phyloP scores from a whole-genome alignment of 164 flowering plant species.

The Berberis thunbergii region DNA sequence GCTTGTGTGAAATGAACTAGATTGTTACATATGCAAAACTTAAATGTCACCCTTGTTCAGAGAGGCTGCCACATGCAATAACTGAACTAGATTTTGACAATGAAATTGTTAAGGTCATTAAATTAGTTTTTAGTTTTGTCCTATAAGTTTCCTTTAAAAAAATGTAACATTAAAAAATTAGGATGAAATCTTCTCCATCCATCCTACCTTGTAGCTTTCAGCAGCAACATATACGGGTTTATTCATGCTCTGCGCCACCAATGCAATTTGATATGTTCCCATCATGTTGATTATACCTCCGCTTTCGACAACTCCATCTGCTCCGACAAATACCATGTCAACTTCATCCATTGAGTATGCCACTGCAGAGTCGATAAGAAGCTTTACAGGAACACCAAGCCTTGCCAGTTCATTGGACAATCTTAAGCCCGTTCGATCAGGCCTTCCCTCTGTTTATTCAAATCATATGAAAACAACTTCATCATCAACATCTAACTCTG shows the following conservation, averaged over 20 bases:
- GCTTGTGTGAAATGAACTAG: too few relatives aligned
- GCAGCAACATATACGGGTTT: slow-evolving; percentile 98
- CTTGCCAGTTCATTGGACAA: slow-evolving; percentile 84
- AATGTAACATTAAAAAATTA: too few relatives aligned
- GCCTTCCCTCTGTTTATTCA: slow-evolving; percentile 80
- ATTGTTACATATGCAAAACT: too few relatives aligned
- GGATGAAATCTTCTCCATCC: too few relatives aligned
- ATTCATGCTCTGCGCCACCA: slow-evolving; percentile 90
- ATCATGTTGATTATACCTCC: slow-evolving; percentile 98
- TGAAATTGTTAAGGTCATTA: too few relatives aligned
- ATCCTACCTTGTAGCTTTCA: slow-evolving; percentile 83
- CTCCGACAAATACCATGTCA: slow-evolving; percentile 95
- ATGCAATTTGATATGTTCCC: slow-evolving; percentile 94
- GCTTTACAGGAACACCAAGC: slow-evolving; percentile 93
- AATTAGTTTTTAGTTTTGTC: too few relatives aligned
- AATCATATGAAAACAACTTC: background rate
- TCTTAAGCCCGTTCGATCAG: slow-evolving; percentile 79
- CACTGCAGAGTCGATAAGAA: slow-evolving; percentile 89
- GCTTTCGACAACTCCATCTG: slow-evolving; percentile 98
- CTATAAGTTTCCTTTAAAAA: too few relatives aligned
- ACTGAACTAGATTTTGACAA: too few relatives aligned
- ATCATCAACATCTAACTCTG: too few relatives aligned
- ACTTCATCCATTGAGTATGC: slow-evolving; percentile 93
- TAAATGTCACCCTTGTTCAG: too few relatives aligned
- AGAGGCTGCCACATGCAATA: too few relatives aligned